phyloP scores from a whole-genome alignment of 2,329 filamentous ascomycete species.

The Microsporum ferrugineum region DNA sequence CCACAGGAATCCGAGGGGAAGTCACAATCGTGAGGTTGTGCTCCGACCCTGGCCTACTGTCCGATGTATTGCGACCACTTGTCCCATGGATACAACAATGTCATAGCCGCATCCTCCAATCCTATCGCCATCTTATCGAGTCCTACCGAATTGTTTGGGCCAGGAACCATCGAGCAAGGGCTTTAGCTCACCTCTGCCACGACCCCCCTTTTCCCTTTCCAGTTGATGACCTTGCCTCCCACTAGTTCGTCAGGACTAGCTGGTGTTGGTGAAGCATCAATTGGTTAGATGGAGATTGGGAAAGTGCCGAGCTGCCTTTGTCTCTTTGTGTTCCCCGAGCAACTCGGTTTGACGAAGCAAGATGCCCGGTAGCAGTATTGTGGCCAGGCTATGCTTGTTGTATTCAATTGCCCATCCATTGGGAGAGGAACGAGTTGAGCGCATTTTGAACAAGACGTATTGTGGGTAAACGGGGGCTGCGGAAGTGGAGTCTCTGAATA shows the following conservation, averaged over 20 bases:
- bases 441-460: neutral
- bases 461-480: neutral
- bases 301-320: neutral
- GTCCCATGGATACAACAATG: neutral
- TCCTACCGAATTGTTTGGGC: neutral
- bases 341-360: neutral
- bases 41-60: neutral
- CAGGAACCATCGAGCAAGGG: neutral
- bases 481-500: neutral
- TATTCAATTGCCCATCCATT: slow-evolving; percentile 1
- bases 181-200: neutral
- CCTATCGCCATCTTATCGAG: neutral
- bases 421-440: neutral
- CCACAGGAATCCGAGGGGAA: neutral
- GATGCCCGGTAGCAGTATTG: neutral
- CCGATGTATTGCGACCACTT: neutral
- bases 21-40: neutral
- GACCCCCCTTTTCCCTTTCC: neutral
- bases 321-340: neutral
- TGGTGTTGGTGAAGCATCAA: neutral
- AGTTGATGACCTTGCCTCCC: neutral
- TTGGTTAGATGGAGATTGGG: slow-evolving; percentile 1
- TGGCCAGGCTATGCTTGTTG: neutral
- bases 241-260: neutral
- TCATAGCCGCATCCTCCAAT: neutral